Conservation (phyloP, 345 rosid species). For the Psidium guajava region DNA sequence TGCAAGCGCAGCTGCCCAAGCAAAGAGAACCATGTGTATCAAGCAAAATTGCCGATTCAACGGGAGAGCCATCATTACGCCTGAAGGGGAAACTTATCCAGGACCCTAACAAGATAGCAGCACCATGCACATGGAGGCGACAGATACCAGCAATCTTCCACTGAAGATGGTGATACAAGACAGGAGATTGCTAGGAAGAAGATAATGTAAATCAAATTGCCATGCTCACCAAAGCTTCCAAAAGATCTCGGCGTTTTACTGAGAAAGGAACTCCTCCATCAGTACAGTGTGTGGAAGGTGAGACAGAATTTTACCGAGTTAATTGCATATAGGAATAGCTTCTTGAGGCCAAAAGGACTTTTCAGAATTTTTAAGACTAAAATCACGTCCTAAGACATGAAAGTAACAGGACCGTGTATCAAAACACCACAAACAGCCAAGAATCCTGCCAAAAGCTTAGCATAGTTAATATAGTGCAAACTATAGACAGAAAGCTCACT, state of each 20-base stretch:
- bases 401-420: slow-evolving; percentile 34
- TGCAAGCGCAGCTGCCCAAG: not conserved
- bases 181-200: not conserved
- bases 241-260: not conserved
- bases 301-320: slow-evolving; percentile 6
- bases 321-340: slow-evolving; percentile 11
- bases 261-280: not conserved
- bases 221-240: not conserved
- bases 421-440: slow-evolving; percentile 29
- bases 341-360: slow-evolving; percentile 22
- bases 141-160: not conserved
- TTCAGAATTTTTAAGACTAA: slow-evolving; percentile 12
- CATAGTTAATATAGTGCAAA: slow-evolving; percentile 21
- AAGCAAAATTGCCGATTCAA: not conserved
- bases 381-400: slow-evolving; percentile 28
- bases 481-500: slow-evolving; percentile 12
- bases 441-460: slow-evolving; percentile 48
- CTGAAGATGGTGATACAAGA: not conserved
- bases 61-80: not conserved
- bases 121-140: not conserved
- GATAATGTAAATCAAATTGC: not conserved
- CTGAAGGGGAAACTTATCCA: not conserved
- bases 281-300: not conserved
- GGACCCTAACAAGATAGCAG: not conserved
- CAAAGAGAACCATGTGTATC: not conserved